These are phyloP conservation scores for Ascochyta lentis DNA, from an alignment of 2,329 filamentous ascomycete species.

Conservation along the genomic window DNA sequence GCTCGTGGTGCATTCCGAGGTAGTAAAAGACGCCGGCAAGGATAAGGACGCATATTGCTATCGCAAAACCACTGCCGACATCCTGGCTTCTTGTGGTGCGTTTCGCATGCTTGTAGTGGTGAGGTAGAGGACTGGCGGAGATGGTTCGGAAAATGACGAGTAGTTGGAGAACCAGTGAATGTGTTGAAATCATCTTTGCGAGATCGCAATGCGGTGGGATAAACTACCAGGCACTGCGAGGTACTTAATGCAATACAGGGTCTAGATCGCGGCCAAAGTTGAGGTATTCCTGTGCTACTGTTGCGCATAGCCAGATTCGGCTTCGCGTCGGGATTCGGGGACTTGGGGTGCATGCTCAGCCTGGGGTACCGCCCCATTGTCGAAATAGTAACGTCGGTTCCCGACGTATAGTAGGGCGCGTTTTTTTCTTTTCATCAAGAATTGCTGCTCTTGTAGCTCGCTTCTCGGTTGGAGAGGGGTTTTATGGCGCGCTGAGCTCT, in stretches of 20 bases:
- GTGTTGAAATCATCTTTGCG: neutral
- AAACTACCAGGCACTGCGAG: neutral
- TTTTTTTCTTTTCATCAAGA: too few relatives aligned
- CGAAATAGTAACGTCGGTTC: neutral
- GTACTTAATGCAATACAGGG: constrained; percentile 8
- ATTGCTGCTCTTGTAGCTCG: neutral
- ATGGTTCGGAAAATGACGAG: constrained; percentile 1
- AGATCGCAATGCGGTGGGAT: neutral
- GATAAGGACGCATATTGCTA: constrained; percentile 16
- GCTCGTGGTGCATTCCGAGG: constrained; percentile 19
- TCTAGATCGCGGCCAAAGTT: neutral
- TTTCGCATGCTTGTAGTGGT: neutral
- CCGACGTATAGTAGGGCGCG: neutral
- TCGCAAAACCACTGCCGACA: constrained; percentile 16
- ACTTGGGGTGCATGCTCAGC: neutral
- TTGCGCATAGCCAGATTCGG: constrained; percentile 1
- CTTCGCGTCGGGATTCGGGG: constrained; percentile 17
- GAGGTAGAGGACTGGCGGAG: constrained; percentile 4
- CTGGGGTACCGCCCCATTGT: neutral
- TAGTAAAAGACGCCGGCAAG: constrained; percentile 21
- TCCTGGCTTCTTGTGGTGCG: constrained; percentile 5
- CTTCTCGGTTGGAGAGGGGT: too few relatives aligned
- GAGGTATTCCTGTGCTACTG: neutral
- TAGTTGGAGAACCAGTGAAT: neutral
- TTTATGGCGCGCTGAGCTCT: too few relatives aligned